Evolutionary conservation across 306 rosid genomes (phyloP).

Genomic region (Vachellia pachyceras): DNA sequence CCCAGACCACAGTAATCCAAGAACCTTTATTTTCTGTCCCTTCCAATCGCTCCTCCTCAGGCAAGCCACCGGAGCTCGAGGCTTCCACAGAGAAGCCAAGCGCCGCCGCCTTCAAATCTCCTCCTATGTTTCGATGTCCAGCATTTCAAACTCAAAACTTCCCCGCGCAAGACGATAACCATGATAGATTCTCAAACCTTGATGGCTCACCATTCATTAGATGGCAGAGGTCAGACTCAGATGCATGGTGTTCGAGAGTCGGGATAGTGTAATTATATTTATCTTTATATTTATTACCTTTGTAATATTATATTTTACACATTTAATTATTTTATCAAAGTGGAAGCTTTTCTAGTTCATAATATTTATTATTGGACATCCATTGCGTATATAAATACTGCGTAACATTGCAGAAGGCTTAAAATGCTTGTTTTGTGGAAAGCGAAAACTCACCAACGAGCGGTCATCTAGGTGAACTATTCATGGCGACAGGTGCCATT

Average conservation of each 20-base stretch:
- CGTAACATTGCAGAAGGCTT: background rate
- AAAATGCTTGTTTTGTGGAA: background rate
- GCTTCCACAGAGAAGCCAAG: background rate
- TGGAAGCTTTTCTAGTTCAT: background rate
- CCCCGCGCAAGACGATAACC: background rate
- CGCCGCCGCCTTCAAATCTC: background rate
- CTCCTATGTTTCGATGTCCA: background rate
- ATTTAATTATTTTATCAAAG: background rate
- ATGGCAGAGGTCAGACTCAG: background rate
- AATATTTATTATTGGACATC: no score
- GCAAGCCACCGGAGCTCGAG: background rate
- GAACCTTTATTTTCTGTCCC: no score
- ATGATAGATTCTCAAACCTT: background rate
- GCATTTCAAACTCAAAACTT: background rate
- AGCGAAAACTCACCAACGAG: background rate
- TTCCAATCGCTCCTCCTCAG: background rate
- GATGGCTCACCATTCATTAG: background rate
- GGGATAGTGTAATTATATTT: background rate
- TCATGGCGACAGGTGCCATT: conserved; percentile 53
- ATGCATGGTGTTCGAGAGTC: no score
- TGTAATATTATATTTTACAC: background rate
- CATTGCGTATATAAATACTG: no score
- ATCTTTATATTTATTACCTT: background rate
- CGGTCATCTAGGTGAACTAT: background rate
- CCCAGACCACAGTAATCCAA: no score